Percentiles rank a stretch among this genome's conserved stretches.
phyloP scores from a whole-genome alignment of 768 basidiomycete species.

The Boletus patriciae region DNA sequence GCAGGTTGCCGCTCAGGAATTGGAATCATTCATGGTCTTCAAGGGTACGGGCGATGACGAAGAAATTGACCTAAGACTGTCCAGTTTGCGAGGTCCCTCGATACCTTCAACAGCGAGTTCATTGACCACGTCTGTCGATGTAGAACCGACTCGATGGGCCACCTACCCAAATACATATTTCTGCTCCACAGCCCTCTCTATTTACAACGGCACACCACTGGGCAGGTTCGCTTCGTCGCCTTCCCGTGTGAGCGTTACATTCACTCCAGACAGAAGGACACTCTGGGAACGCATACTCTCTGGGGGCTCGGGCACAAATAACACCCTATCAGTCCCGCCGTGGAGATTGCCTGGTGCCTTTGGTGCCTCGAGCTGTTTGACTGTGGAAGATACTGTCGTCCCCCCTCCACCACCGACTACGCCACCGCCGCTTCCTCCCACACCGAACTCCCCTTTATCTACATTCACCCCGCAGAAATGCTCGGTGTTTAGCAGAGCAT shows the following conservation, averaged over 20 bases:
- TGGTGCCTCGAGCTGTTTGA: slow-evolving; percentile 4
- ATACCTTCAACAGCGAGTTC: slow-evolving; percentile 5
- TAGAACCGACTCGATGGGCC: slow-evolving; percentile 52
- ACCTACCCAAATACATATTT: slow-evolving; percentile 60
- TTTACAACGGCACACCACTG: slow-evolving; percentile 46
- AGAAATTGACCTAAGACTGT: slow-evolving; percentile 28
- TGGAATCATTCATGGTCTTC: slow-evolving; percentile 38
- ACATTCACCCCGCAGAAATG: background rate
- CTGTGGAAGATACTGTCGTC: slow-evolving; percentile 10
- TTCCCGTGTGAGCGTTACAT: slow-evolving; percentile 33
- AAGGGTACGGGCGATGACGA: slow-evolving; percentile 41
- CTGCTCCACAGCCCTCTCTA: slow-evolving; percentile 51
- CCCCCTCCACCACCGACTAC: slow-evolving; percentile 35
- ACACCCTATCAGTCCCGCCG: slow-evolving; percentile 7
- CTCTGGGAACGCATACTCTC: slow-evolving; percentile 43
- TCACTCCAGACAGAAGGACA: slow-evolving; percentile 36
- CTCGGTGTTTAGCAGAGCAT: background rate
- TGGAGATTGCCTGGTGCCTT: slow-evolving; percentile 26
- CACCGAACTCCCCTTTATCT: slow-evolving; percentile 10
- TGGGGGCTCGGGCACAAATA: slow-evolving; percentile 3
- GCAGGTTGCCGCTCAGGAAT: background rate
- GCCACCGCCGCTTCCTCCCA: slow-evolving; percentile 35
- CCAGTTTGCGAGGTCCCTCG: background rate
- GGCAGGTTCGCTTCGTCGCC: slow-evolving; percentile 27
- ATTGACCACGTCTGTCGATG: background rate